These are phyloP conservation scores for Russula dissimulans DNA, from an alignment of 768 basidiomycete species.

Conservation along the genomic window DNA sequence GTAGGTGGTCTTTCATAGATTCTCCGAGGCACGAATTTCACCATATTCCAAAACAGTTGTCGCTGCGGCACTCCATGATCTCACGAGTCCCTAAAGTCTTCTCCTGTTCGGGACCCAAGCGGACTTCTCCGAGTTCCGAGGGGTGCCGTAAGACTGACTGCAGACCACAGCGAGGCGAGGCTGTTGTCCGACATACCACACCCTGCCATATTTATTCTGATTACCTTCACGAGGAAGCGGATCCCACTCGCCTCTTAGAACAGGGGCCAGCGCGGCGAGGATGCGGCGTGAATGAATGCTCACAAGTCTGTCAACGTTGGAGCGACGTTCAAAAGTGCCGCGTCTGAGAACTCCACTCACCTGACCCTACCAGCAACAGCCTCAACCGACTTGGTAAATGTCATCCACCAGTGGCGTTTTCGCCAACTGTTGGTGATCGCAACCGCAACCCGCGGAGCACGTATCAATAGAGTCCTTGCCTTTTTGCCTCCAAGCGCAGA, in stretches of 20 bases:
- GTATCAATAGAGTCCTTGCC: neutral
- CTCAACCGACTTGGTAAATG: neutral
- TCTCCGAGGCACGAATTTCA: neutral
- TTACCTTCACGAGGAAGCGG: neutral
- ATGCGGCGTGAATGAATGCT: neutral
- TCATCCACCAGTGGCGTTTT: slow-evolving; percentile 1
- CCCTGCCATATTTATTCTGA: neutral
- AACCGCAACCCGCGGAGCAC: neutral
- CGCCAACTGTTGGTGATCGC: neutral
- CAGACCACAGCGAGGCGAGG: neutral
- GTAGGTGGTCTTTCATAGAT: neutral
- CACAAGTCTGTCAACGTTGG: neutral
- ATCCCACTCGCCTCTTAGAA: neutral
- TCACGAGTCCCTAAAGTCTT: too few species aligned
- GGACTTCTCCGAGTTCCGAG: neutral
- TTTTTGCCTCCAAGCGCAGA: neutral
- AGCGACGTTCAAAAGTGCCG: neutral
- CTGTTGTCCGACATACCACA: neutral
- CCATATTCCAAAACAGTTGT: neutral
- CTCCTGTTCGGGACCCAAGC: neutral
- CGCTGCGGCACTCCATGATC: neutral
- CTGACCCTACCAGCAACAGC: neutral
- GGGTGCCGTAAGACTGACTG: neutral
- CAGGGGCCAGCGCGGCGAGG: slow-evolving; percentile 2
- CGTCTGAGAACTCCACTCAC: neutral